These are phyloP conservation scores for Metschnikowia gelsemii DNA, from an alignment of 805 yeast species.

Conservation along the genomic window DNA sequence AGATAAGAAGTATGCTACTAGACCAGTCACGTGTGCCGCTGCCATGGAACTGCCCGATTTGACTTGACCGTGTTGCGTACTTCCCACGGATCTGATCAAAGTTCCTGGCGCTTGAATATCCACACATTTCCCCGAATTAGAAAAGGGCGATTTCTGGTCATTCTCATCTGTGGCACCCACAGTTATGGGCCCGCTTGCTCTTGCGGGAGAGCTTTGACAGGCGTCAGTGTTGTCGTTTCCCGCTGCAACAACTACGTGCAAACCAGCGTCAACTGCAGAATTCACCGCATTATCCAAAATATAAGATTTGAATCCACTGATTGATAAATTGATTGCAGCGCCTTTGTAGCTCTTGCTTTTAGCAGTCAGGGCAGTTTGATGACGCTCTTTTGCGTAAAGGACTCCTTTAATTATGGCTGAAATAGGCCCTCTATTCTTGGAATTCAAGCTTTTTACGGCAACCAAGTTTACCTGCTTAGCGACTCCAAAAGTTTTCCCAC, in stretches of 20 bases:
- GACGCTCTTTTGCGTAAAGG: conserved; percentile 76
- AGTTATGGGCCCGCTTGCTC: conserved; percentile 78
- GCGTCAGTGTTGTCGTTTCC: conserved; percentile 94
- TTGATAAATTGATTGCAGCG: conserved; percentile 87
- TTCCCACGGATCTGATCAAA: conserved; percentile 59
- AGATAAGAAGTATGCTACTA: conserved; percentile 50
- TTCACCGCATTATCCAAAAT: conserved; percentile 83
- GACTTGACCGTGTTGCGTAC: conserved; percentile 6
- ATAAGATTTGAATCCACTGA: conserved; percentile 90
- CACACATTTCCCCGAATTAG: conserved; percentile 93
- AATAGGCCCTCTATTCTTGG: conserved; percentile 80
- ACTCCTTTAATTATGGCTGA: conserved; percentile 83
- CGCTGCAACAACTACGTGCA: conserved; percentile 93
- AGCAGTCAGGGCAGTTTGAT: conserved; percentile 52
- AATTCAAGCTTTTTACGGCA: conserved; percentile 79
- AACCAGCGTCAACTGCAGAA: conserved; percentile 85
- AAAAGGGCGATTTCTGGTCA: conserved; percentile 90
- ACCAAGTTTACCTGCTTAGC: conserved; percentile 77
- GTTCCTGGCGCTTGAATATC: conserved; percentile 97
- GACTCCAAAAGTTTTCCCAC: conserved; percentile 74
- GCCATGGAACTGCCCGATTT: conserved; percentile 82
- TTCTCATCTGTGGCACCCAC: conserved; percentile 92
- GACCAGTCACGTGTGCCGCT: conserved; percentile 67
- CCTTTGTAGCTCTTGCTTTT: conserved; percentile 71
- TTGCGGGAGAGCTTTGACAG: conserved; percentile 88